A percentile compares a stretch with the other conserved stretches of the same genome.
Evolutionary conservation across 305 asterid genomes (phyloP).

Genomic region (Ruellia speciosa): DNA sequence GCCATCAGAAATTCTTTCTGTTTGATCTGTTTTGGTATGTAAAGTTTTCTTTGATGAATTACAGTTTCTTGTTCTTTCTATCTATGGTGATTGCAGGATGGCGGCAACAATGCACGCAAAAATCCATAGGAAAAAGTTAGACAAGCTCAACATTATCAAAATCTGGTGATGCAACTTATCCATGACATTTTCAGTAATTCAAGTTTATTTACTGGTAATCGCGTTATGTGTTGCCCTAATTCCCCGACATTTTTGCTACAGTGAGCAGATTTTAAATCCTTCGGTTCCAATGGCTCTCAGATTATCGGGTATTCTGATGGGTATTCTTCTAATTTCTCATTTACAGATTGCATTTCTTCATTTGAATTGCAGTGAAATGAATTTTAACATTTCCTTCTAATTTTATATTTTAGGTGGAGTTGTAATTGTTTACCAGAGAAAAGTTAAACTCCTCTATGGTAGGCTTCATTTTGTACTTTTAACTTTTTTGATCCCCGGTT

Average conservation of each 20-base stretch:
- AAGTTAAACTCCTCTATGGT: conserved; percentile 89
- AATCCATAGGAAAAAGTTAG: conserved; percentile 54
- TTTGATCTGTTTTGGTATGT: conserved; percentile 1
- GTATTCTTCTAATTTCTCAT: conserved; percentile 27
- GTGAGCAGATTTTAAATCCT: conserved; percentile 86
- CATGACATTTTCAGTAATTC: background rate
- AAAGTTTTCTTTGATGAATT: conserved; percentile 7
- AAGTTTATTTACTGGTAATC: background rate
- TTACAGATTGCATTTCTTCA: conserved; percentile 12
- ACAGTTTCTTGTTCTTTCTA: conserved; percentile 1
- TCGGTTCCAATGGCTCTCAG: conserved; percentile 94
- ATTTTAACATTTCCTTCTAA: background rate
- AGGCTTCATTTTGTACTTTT: conserved; percentile 18
- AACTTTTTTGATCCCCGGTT: background rate
- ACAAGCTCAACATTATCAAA: conserved; percentile 66
- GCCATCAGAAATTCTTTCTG: background rate
- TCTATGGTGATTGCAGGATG: conserved; percentile 51
- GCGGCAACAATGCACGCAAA: conserved; percentile 86
- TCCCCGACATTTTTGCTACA: conserved; percentile 22
- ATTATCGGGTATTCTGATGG: conserved; percentile 95
- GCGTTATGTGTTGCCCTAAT: conserved; percentile 13
- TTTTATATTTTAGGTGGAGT: conserved; percentile 62
- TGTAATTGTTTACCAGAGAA: conserved; percentile 83
- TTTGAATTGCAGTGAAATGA: background rate
- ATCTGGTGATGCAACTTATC: conserved; percentile 43